Conservation (phyloP, 495 filamentous ascomycete genomes). For the Pyronema omphalodes region DNA sequence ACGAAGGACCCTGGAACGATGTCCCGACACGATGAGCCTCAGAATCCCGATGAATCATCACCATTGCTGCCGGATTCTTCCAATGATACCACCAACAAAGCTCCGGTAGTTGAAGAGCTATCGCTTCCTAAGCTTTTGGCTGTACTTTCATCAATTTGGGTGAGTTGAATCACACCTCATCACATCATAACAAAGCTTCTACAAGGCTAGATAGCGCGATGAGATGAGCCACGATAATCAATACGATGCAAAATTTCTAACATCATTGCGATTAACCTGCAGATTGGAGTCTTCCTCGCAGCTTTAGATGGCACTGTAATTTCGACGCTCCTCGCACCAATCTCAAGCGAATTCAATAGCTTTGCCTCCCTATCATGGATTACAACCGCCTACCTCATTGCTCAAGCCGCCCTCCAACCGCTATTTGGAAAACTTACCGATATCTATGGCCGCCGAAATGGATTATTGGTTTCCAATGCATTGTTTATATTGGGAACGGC, state of each 20-base stretch:
- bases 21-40: too few relatives aligned
- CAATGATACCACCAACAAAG: too few relatives aligned
- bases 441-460: conserved; percentile 63
- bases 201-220: too few relatives aligned
- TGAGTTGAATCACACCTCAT: conserved; percentile 18
- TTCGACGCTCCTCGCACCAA: conserved; percentile 68
- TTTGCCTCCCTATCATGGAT: conserved; percentile 80
- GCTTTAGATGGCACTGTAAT: conserved; percentile 72
- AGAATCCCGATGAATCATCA: too few relatives aligned
- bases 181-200: conserved; percentile 14
- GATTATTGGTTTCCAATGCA: conserved; percentile 58
- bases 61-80: too few relatives aligned
- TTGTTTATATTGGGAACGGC: conserved; percentile 69
- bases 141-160: conserved; percentile 31
- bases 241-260: background rate
- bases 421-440: conserved; percentile 73
- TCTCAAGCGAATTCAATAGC: conserved; percentile 68
- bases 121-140: conserved; percentile 30
- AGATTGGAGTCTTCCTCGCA: conserved; percentile 68
- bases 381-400: conserved; percentile 73
- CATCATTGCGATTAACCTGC: conserved; percentile 25
- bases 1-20: too few relatives aligned
- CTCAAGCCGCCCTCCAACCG: conserved; percentile 76
- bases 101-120: conserved; percentile 15
- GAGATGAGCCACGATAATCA: background rate